A percentile compares a stretch with the other conserved stretches of the same genome.
phyloP scores from a whole-genome alignment of 2,329 filamentous ascomycete species.

The Fonsecaea multimorphosa region DNA sequence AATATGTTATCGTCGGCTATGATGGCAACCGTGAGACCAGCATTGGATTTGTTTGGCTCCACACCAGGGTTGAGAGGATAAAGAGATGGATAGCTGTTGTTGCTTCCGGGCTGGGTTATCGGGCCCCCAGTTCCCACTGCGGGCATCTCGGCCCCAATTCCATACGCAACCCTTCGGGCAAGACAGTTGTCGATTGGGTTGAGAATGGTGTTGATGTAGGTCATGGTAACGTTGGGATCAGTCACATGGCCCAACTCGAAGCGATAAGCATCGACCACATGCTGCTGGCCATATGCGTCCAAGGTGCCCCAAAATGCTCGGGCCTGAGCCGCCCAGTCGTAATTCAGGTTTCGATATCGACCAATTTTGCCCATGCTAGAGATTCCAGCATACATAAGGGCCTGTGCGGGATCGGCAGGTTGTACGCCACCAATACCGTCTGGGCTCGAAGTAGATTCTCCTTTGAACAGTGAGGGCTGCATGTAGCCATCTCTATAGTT shows the following conservation, averaged over 20 bases:
- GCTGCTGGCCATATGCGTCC: constrained; percentile 45
- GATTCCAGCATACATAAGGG: constrained; percentile 65
- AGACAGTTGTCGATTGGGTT: constrained; percentile 40
- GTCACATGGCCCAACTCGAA: constrained; percentile 44
- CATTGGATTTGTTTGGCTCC: constrained; percentile 32
- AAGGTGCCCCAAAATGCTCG: constrained; percentile 48
- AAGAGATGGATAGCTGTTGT: constrained; percentile 25
- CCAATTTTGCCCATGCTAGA: constrained; percentile 65
- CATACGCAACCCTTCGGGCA: constrained; percentile 38
- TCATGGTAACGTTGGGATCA: constrained; percentile 26
- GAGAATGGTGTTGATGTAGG: constrained; percentile 36
- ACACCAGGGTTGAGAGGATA: constrained; percentile 27
- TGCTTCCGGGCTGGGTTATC: constrained; percentile 21
- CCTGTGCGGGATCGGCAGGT: not conserved
- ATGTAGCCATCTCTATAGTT: constrained; percentile 76
- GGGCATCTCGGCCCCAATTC: constrained; percentile 34
- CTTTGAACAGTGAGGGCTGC: constrained; percentile 74
- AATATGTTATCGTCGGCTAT: constrained; percentile 33
- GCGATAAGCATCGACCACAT: constrained; percentile 46
- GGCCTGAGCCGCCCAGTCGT: constrained; percentile 49
- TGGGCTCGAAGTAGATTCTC: constrained; percentile 79
- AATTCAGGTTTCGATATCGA: constrained; percentile 48
- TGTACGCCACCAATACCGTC: constrained; percentile 65
- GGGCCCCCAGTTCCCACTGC: constrained; percentile 21
- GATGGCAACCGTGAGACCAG: constrained; percentile 35